A percentile compares a stretch with the other conserved stretches of the same genome.
phyloP scores from a whole-genome alignment of 176 grass and related monocot species.

The Rhynchospora pubera region DNA sequence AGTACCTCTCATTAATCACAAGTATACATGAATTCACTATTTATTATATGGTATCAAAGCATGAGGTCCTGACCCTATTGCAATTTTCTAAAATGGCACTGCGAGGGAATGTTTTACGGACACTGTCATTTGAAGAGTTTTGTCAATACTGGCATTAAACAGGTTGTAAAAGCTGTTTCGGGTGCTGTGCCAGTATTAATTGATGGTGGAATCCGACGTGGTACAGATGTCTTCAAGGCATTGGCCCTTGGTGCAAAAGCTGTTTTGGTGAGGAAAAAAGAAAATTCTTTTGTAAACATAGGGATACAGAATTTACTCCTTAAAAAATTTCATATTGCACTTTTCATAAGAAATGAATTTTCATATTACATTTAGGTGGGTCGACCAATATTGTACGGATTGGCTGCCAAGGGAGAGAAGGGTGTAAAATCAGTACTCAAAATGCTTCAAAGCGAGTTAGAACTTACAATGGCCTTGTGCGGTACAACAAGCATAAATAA shows the following conservation, averaged over 20 bases:
- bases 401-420: constrained; percentile 62
- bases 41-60: too few relatives aligned
- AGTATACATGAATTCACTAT: too few relatives aligned
- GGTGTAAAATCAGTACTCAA: constrained; percentile 62
- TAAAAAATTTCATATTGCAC: neutral
- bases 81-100: neutral
- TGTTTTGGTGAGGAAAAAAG: constrained; percentile 44
- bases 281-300: neutral
- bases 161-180: constrained; percentile 71
- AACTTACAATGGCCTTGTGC: constrained; percentile 69
- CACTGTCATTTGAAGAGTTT: neutral
- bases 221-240: constrained; percentile 77
- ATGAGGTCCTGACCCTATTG: neutral
- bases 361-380: constrained; percentile 43
- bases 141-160: neutral
- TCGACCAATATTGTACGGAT: constrained; percentile 54
- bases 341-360: neutral
- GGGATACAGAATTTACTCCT: neutral
- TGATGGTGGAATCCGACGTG: constrained; percentile 74
- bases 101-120: neutral
- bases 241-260: constrained; percentile 64
- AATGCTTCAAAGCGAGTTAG: constrained; percentile 68
- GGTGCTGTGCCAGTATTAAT: constrained; percentile 67
- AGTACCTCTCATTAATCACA: too few relatives aligned
- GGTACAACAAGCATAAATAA: constrained; percentile 50